Conservation (phyloP, 176 grass and related monocot species). For the Echinochloa phyllopogon region DNA sequence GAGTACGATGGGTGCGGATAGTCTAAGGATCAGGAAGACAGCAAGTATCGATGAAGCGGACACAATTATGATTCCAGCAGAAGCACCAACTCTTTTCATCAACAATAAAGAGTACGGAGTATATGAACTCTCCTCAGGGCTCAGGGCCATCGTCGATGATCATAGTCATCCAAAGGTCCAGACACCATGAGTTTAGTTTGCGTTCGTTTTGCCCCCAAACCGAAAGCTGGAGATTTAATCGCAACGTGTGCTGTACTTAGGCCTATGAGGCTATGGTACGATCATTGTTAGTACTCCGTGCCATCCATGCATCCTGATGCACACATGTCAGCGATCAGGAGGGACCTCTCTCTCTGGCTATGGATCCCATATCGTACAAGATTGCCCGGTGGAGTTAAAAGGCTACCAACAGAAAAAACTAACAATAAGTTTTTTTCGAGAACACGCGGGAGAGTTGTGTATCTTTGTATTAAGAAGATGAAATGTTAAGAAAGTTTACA, state of each 20-base stretch:
- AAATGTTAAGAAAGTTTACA: too few species aligned
- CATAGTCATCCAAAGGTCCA: background rate
- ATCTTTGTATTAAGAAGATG: too few species aligned
- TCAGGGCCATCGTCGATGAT: background rate
- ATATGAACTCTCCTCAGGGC: background rate
- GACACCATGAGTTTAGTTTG: background rate
- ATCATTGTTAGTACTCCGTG: conserved; percentile 20
- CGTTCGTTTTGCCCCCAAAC: background rate
- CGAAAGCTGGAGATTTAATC: conserved; percentile 10
- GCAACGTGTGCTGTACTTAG: background rate
- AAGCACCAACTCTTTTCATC: background rate
- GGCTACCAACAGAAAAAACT: conserved; percentile 25
- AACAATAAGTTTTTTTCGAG: conserved; percentile 35
- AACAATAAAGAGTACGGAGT: too few species aligned
- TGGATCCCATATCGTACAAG: background rate
- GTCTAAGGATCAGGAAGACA: too few species aligned
- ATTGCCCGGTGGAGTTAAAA: background rate
- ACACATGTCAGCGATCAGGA: background rate
- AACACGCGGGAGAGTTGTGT: too few species aligned
- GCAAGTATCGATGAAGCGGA: background rate
- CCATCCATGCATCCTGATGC: background rate
- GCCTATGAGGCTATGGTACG: background rate
- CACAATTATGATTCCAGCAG: conserved; percentile 18
- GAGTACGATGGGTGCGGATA: too few species aligned
- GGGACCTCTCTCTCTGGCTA: background rate